phyloP scores from a whole-genome alignment of 441 rosid genomes.

The Populus tomentosa region DNA sequence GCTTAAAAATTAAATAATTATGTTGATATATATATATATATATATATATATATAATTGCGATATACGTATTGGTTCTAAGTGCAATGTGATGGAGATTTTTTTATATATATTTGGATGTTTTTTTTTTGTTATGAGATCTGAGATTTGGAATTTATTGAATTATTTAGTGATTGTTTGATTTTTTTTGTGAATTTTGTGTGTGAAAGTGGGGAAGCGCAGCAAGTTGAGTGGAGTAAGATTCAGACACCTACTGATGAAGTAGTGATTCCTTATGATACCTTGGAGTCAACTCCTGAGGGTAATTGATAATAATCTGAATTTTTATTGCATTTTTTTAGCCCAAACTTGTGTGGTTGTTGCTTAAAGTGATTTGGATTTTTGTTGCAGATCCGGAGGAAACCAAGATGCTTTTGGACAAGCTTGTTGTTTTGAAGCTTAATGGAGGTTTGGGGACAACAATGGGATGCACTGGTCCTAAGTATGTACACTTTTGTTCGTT shows the following conservation, averaged over 20 bases:
- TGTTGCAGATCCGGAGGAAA: slow-evolving; percentile 37
- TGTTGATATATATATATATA: too few relatives aligned
- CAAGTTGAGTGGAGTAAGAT: slow-evolving; percentile 94
- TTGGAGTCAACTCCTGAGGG: slow-evolving; percentile 62
- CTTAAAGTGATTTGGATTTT: background rate
- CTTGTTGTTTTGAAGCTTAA: slow-evolving; percentile 54
- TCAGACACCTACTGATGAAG: slow-evolving; percentile 85
- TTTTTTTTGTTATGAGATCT: background rate
- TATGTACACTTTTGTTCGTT: slow-evolving; percentile 19
- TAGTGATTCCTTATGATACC: slow-evolving; percentile 75
- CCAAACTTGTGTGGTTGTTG: background rate
- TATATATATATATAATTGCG: background rate
- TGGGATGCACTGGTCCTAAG: slow-evolving; percentile 57
- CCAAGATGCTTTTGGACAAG: slow-evolving; percentile 45
- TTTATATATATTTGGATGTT: background rate
- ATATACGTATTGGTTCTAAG: background rate
- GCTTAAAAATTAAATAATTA: too few relatives aligned
- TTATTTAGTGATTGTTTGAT: background rate
- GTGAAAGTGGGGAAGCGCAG: slow-evolving; percentile 77
- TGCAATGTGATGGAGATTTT: background rate
- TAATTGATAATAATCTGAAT: slow-evolving; percentile 8
- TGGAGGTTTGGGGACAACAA: slow-evolving; percentile 43
- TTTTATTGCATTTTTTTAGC: background rate
- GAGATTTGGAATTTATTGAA: background rate
- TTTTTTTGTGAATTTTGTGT: slow-evolving; percentile 4